Percentiles rank a stretch among this genome's conserved stretches.
phyloP scores from a whole-genome alignment of 805 yeast genomes.

The Pichia membranifaciens region DNA sequence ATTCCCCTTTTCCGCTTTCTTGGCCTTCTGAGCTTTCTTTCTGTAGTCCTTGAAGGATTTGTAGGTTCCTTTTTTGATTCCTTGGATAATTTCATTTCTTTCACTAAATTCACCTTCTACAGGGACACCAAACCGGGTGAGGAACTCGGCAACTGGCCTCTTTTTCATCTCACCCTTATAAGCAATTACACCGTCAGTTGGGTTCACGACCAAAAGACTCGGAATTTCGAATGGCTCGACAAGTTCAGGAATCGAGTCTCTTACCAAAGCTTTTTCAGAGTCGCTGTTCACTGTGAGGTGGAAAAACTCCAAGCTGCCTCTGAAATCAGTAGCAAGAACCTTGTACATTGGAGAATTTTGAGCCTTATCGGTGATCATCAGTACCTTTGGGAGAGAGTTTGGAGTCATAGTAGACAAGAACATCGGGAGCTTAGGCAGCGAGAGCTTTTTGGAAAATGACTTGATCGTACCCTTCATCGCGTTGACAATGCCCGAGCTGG shows the following conservation, averaged over 20 bases:
- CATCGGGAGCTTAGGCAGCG: constrained; percentile 28
- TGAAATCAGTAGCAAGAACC: constrained; percentile 64
- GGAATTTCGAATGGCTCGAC: constrained; percentile 21
- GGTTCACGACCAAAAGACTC: constrained; percentile 20
- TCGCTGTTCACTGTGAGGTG: constrained; percentile 32
- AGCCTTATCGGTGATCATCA: constrained; percentile 49
- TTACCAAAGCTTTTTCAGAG: constrained; percentile 14
- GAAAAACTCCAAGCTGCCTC: constrained; percentile 45
- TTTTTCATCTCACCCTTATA: constrained; percentile 29
- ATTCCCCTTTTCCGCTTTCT: neutral
- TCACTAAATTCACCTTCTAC: constrained; percentile 32
- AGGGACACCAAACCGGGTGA: constrained; percentile 29
- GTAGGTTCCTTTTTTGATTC: constrained; percentile 19
- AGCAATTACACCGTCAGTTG: constrained; percentile 16
- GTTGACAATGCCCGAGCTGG: constrained; percentile 46
- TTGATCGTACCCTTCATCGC: constrained; percentile 54
- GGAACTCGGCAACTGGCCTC: constrained; percentile 27
- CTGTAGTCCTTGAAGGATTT: constrained; percentile 21
- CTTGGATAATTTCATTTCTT: constrained; percentile 20
- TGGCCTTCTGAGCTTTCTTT: constrained; percentile 21
- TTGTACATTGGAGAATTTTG: constrained; percentile 52
- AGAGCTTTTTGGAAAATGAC: constrained; percentile 55
- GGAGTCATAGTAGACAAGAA: constrained; percentile 12
- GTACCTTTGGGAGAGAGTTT: constrained; percentile 31
- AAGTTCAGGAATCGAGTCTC: constrained; percentile 12